A percentile compares a stretch with the other conserved stretches of the same genome.
Evolutionary conservation across 805 yeast species (phyloP).

Genomic region (Cyberlindnera mississippiensis): DNA sequence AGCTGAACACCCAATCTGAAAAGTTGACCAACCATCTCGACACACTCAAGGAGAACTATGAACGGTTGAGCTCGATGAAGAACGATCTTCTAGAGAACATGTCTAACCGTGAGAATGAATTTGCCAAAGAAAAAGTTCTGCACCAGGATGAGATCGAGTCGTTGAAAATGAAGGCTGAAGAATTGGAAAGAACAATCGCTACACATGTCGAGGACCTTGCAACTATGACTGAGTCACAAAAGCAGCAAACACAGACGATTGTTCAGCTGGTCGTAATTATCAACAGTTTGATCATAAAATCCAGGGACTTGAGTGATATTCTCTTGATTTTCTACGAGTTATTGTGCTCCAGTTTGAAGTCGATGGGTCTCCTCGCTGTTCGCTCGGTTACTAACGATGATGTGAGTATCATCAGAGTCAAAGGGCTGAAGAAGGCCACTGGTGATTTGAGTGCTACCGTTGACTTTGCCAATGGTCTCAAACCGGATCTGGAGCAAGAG

Average conservation of each 20-base stretch:
- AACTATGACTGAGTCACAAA: conserved; percentile 1
- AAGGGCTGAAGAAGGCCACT: conserved; percentile 59
- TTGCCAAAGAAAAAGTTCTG: conserved; percentile 46
- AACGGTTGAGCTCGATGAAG: conserved; percentile 39
- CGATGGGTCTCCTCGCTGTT: conserved; percentile 67
- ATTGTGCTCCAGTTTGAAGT: conserved; percentile 22
- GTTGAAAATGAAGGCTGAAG: conserved; percentile 41
- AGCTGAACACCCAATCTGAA: conserved; percentile 2
- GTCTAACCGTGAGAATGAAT: conserved; percentile 60
- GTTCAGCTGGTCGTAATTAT: conserved; percentile 31
- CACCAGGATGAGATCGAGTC: conserved; percentile 48
- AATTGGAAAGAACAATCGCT: conserved; percentile 44
- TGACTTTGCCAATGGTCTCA: conserved; percentile 39
- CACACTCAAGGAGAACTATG: conserved; percentile 24
- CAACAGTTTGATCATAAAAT: conserved; percentile 30
- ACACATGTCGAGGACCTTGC: conserved; percentile 18
- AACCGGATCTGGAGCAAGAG: conserved; percentile 34
- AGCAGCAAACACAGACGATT: conserved; percentile 25
- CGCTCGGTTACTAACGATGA: conserved; percentile 34
- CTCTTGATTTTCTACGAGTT: conserved; percentile 26
- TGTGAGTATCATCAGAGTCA: conserved; percentile 61
- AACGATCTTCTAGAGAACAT: conserved; percentile 64
- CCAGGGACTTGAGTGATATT: conserved; percentile 41
- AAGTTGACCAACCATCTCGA: conserved; percentile 6
- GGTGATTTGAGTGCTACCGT: conserved; percentile 31